Conservation (phyloP, 139 green algal genomes). For the Chlorella sp. region DNA sequence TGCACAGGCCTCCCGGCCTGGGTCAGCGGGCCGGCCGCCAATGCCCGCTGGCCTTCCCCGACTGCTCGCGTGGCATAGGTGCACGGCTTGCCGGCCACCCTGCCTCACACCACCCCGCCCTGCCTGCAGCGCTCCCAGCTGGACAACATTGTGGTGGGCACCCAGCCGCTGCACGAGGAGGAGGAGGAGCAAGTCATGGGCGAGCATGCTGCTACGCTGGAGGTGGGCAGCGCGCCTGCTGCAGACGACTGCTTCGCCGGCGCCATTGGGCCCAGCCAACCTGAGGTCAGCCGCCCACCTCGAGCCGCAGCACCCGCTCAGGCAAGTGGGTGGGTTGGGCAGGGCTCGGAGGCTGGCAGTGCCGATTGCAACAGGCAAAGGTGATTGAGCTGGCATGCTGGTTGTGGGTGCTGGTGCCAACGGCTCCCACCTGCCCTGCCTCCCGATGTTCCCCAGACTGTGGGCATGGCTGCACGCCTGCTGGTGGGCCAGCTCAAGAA, state of each 20-base stretch:
- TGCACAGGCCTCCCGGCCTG: too few species aligned
- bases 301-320: not conserved
- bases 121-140: slow-evolving; percentile 22
- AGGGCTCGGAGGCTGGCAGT: too few species aligned
- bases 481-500: too few species aligned
- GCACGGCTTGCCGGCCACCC: not conserved
- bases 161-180: not conserved
- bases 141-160: not conserved
- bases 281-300: not conserved
- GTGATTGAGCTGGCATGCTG: too few species aligned
- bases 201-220: not conserved
- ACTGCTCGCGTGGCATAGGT: too few species aligned
- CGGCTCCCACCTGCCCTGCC: too few species aligned
- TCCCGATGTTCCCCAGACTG: too few species aligned
- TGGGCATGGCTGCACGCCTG: too few species aligned
- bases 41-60: too few species aligned
- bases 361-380: too few species aligned
- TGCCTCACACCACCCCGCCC: not conserved
- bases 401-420: too few species aligned
- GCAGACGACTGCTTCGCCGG: not conserved
- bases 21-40: too few species aligned
- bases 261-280: not conserved
- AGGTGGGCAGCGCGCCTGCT: not conserved
- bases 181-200: not conserved
- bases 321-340: not conserved